Evolutionary conservation across 2,329 filamentous ascomycete species (phyloP), one percentile per base, ranked within the genome.

Genomic region (Chalaropsis thielavioides): DNA sequence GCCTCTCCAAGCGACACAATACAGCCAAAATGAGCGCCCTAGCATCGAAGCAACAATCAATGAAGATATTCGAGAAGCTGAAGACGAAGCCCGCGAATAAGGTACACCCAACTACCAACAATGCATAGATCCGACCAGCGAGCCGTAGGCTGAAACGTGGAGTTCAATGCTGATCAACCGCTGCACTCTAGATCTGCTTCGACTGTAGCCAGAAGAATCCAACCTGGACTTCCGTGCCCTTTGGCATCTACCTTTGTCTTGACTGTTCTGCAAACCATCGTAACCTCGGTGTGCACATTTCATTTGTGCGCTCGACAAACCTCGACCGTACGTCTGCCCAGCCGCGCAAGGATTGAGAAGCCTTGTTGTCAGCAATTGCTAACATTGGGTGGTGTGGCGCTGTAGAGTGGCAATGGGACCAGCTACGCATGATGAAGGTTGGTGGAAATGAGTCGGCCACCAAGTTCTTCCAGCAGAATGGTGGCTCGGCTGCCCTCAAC

Each of bases 131-230:
- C 49, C 24, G 13, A 38, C 27, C 24, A 1, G 24, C n/a, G 41
- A 62, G n/a, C 22, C 13, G 11, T 61, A 17, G 22, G 31, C 38
- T 64, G 61, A 51, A 31, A 27, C 61, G 56, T 54, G 61, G 44
- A 38, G 17, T 38, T 58, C 62, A 41, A 38, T 41, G 62, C 65
- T 67, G 64, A 70, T 58, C 58, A 49, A 8, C 67, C 67, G 51
- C 66, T 68, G 63, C 69, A 67, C 35, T 68, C 44, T 56, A 95
- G 92, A 84, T 95, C 79, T 99, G 94, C 82, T 99, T 99, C 78
- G 94, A 99, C 79, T 99, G 94, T 77, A 87, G 89, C 74, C 88
- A 91, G 72, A 97, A 97, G 78, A 96, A 96, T 74, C 94, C 94
- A 68, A 97, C 94, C 67, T 99, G 94, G 94, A 95, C 92, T 7